Evolutionary conservation across 345 rosid genomes (phyloP).

Genomic region (Brassica carinata): DNA sequence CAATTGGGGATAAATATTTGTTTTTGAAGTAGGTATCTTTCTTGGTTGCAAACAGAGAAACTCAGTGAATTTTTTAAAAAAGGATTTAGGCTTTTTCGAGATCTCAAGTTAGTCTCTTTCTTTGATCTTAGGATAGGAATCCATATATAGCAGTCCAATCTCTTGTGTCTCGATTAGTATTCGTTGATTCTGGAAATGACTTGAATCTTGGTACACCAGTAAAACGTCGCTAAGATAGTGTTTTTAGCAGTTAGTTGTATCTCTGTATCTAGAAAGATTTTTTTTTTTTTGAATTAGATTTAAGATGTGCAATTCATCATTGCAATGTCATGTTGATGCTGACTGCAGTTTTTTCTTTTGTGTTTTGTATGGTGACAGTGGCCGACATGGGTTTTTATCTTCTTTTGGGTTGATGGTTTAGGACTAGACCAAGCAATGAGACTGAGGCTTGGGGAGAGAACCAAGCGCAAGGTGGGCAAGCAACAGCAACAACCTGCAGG

Average conservation of each 20-base stretch:
- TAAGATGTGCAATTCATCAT: too few relatives aligned
- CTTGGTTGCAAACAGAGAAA: background rate
- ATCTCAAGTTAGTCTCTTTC: conserved; percentile 4
- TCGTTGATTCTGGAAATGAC: too few relatives aligned
- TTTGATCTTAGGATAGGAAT: too few relatives aligned
- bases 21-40: conserved; percentile 3
- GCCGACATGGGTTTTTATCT: conserved; percentile 54
- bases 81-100: background rate
- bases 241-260: background rate
- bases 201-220: too few relatives aligned
- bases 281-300: background rate
- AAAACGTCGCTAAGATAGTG: background rate
- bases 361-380: conserved; percentile 47
- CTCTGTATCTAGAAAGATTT: background rate
- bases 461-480: conserved; percentile 40
- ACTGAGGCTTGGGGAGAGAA: conserved; percentile 35
- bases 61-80: background rate
- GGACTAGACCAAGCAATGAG: conserved; percentile 38
- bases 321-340: conserved; percentile 11
- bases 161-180: too few relatives aligned
- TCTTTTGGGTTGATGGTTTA: conserved; percentile 1
- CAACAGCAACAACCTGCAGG: conserved; percentile 61
- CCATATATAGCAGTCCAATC: too few relatives aligned
- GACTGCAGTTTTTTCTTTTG: too few relatives aligned
- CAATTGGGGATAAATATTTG: conserved; percentile 5